A percentile compares a stretch with the other conserved stretches of the same genome.
These are phyloP conservation scores for Emmonsiellopsis sp. DNA, from an alignment of 2,329 filamentous ascomycete genomes.

Conservation along the genomic window DNA sequence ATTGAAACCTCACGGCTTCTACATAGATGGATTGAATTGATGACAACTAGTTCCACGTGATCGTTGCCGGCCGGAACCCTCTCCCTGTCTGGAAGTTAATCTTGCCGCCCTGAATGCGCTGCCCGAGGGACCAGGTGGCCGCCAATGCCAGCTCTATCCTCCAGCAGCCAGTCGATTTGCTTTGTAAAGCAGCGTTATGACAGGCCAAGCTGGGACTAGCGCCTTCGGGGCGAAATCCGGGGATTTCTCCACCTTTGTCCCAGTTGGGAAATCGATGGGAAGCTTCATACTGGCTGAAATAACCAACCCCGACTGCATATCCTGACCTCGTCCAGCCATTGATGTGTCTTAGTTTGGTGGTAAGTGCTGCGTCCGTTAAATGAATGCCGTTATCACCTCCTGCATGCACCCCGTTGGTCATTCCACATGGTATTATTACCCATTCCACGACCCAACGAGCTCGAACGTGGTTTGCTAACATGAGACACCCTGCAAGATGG, in stretches of 20 bases:
- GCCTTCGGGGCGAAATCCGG: conserved; percentile 1
- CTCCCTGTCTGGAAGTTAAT: too few species aligned
- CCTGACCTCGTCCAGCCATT: background rate
- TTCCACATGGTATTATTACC: too few species aligned
- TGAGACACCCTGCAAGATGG: conserved; percentile 13
- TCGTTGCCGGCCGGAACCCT: too few species aligned
- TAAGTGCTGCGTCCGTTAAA: background rate
- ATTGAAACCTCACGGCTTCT: too few species aligned
- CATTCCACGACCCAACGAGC: background rate
- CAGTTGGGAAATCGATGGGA: conserved; percentile 9
- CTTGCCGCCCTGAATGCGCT: too few species aligned
- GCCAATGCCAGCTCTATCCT: too few species aligned
- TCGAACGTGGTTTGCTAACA: conserved; percentile 3
- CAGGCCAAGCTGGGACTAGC: background rate
- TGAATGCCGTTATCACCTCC: background rate
- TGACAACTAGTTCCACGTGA: too few species aligned
- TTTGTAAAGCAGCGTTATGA: too few species aligned
- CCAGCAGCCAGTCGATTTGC: too few species aligned
- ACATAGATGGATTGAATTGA: too few species aligned
- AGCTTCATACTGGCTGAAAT: conserved; percentile 5
- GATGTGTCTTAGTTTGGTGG: background rate
- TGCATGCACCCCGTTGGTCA: too few species aligned
- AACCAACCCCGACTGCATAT: background rate
- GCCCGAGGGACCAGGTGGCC: too few species aligned
- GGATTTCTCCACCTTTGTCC: conserved; percentile 6